A percentile compares a stretch with the other conserved stretches of the same genome.
Evolutionary conservation across 2,329 filamentous ascomycete genomes (phyloP).

Genomic region (Thelonectria olida): DNA sequence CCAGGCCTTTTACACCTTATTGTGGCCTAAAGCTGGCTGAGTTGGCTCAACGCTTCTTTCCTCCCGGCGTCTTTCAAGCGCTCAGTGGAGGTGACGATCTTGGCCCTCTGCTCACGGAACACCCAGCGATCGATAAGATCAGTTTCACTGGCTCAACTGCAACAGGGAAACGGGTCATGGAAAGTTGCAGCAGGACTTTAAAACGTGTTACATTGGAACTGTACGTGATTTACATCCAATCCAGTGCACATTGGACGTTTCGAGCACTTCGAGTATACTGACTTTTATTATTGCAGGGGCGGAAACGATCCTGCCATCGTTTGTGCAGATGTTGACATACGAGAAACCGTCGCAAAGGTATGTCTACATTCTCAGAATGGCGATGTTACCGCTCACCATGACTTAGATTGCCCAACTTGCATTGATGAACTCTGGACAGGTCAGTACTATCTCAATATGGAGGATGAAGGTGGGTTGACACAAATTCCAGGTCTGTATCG

Average conservation of each 20-base stretch:
- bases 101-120: conserved; percentile 65
- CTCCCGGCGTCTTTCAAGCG: conserved; percentile 68
- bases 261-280: not conserved
- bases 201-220: conserved; percentile 70
- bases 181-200: conserved; percentile 60
- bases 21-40: conserved; percentile 65
- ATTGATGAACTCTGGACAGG: too few relatives aligned
- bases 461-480: too few relatives aligned
- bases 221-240: not conserved
- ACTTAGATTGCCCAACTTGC: too few relatives aligned
- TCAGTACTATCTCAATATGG: too few relatives aligned
- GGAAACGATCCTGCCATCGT: conserved; percentile 31
- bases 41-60: conserved; percentile 63
- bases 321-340: conserved; percentile 60
- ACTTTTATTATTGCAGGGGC: not conserved
- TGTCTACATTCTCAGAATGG: not conserved
- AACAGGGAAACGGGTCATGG: conserved; percentile 69
- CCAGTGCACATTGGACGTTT: too few relatives aligned
- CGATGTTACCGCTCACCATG: not conserved
- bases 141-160: conserved; percentile 69
- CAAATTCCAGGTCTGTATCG: not conserved
- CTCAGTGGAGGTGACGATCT: conserved; percentile 68
- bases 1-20: conserved; percentile 62
- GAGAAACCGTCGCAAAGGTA: conserved; percentile 43
- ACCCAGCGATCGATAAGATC: conserved; percentile 68